These are phyloP conservation scores for Onygena corvina DNA, from an alignment of 2,329 filamentous ascomycete genomes.

Conservation along the genomic window DNA sequence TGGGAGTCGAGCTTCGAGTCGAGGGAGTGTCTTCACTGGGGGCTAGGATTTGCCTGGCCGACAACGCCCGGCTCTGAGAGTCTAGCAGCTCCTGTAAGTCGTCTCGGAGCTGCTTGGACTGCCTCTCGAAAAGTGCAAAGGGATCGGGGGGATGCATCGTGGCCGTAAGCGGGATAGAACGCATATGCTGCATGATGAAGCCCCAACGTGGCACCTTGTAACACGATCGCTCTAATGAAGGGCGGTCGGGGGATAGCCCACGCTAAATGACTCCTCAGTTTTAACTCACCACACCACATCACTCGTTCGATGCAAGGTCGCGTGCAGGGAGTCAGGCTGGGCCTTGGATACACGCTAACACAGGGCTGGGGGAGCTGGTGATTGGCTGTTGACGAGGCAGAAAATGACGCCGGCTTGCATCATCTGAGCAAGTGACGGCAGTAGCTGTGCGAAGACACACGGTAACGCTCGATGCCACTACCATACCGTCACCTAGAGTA, in stretches of 20 bases:
- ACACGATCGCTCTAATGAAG: not conserved
- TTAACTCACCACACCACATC: too few relatives aligned
- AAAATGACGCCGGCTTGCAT: not conserved
- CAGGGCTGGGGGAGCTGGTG: not conserved
- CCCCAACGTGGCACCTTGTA: constrained; percentile 4
- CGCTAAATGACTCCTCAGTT: too few relatives aligned
- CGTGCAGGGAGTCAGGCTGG: not conserved
- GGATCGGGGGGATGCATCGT: constrained; percentile 29
- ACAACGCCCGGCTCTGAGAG: constrained; percentile 48
- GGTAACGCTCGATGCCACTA: not conserved
- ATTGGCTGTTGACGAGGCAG: not conserved
- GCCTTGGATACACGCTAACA: not conserved
- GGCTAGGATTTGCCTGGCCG: constrained; percentile 35
- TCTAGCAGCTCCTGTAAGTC: constrained; percentile 49
- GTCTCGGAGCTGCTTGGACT: constrained; percentile 43
- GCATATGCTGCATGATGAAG: constrained; percentile 11
- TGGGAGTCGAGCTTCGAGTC: constrained; percentile 34
- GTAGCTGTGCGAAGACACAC: not conserved
- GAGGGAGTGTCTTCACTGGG: constrained; percentile 34
- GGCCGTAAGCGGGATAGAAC: constrained; percentile 23
- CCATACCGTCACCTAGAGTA: too few relatives aligned
- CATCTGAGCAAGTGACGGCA: not conserved
- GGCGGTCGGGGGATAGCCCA: too few relatives aligned
- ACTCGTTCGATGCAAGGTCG: too few relatives aligned
- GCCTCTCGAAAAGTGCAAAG: constrained; percentile 41